Percentiles rank a stretch among this genome's conserved stretches.
phyloP scores from a whole-genome alignment of 179 eudicot genomes.

The Kewa caespitosa region DNA sequence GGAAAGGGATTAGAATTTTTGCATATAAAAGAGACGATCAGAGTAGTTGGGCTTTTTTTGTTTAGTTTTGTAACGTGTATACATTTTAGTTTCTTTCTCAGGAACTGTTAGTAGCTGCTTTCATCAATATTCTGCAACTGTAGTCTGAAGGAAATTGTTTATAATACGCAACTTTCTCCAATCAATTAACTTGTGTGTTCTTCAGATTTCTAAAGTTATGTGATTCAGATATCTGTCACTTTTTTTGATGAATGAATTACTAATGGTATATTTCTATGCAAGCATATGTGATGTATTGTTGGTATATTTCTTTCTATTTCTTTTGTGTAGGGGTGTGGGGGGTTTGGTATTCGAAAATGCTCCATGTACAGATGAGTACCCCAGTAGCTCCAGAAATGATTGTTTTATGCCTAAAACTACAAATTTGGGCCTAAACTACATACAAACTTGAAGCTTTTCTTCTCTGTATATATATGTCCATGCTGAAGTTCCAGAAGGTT shows the following conservation, averaged over 20 bases:
- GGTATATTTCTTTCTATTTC: too few species aligned
- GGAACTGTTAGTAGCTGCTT: neutral
- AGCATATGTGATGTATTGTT: neutral
- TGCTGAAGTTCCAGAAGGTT: neutral
- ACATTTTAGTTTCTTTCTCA: neutral
- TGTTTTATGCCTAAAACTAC: neutral
- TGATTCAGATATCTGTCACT: too few species aligned
- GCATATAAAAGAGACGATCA: slow-evolving; percentile 1
- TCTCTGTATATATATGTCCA: neutral
- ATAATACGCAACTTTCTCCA: neutral
- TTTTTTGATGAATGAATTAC: too few species aligned
- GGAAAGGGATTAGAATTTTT: neutral
- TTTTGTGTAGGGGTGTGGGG: too few species aligned
- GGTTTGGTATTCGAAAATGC: neutral
- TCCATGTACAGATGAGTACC: neutral
- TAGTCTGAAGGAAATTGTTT: slow-evolving; percentile 5
- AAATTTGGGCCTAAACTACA: neutral
- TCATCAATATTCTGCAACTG: slow-evolving; percentile 10
- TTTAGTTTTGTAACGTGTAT: slow-evolving; percentile 1
- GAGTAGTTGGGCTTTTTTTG: neutral
- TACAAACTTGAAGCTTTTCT: neutral
- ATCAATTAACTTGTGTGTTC: neutral
- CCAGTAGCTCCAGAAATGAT: neutral
- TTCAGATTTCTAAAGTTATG: neutral
- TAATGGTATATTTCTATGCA: too few species aligned